These are phyloP conservation scores for Porodaedalea pini DNA, from an alignment of 1,284 basidiomycete species.

Conservation along the genomic window DNA sequence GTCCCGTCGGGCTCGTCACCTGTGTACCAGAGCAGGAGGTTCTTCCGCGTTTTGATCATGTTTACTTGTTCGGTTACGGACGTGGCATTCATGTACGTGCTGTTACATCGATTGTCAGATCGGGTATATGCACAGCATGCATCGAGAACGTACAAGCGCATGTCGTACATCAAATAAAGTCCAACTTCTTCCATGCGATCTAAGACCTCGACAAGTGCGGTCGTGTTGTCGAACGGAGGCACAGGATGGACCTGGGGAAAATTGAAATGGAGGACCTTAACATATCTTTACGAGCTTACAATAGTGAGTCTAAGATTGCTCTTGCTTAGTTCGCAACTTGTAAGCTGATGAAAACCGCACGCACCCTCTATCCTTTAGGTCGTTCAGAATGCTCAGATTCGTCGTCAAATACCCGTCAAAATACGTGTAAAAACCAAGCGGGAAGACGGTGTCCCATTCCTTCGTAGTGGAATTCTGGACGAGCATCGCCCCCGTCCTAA, in stretches of 20 bases:
- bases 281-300: conserved; percentile 24
- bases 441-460: conserved; percentile 57
- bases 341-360: conserved; percentile 25
- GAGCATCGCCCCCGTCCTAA: conserved; percentile 62
- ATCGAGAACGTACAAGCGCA: conserved; percentile 51
- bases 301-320: conserved; percentile 30
- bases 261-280: conserved; percentile 7
- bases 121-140: neutral
- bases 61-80: conserved; percentile 65
- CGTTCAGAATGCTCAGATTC: conserved; percentile 54
- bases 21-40: conserved; percentile 75
- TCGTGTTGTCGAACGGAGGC: conserved; percentile 58
- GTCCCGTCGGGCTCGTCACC: conserved; percentile 74
- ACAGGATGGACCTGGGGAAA: conserved; percentile 55
- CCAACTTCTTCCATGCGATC: conserved; percentile 70
- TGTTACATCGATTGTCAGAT: conserved; percentile 25
- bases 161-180: conserved; percentile 74
- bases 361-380: conserved; percentile 61
- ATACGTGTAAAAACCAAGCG: conserved; percentile 70
- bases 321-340: neutral
- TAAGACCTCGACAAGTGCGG: conserved; percentile 52
- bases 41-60: conserved; percentile 57
- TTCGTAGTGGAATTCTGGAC: conserved; percentile 50
- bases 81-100: conserved; percentile 61
- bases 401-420: conserved; percentile 56